Base-by-base conservation (phyloP, 2,329 filamentous ascomycete species). In the Trichoderma gracile region DNA sequence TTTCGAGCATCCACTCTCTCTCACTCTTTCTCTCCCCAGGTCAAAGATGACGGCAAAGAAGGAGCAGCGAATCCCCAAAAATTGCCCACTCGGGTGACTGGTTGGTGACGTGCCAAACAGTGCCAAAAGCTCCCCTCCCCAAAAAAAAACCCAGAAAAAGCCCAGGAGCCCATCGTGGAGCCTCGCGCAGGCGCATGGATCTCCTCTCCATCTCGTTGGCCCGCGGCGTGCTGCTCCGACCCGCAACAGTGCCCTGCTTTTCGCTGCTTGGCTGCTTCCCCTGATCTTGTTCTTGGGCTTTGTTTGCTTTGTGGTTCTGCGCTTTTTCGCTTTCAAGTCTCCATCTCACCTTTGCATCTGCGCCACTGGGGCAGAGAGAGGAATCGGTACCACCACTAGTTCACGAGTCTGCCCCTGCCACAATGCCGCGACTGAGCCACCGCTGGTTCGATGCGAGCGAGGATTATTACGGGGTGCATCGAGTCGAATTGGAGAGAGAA, bases 131-230 rank as follows among this genome's bases (percentile, higher is more conserved):
- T n/a, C n/a, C n/a, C n/a, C n/a, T n/a, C n/a, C n/a, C n/a, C n/a
- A n/a, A n/a, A n/a, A 38, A 14, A 38, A 38, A 8, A 2, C 10
- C 10, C 10, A 14, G 14, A 38, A 19, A 58, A 65, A 45, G 60
- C 46, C 63, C 70, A 69, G 72, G 66, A 74, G 71, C 73, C 73
- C 72, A 73, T 73, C 59, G 69, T 71, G 72, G 73, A 65, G 73
- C 73, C 73, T 74, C 69, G 70, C 68, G 64, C 64, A 57, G 40
- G 58, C 42, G 58, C 68, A 72, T 68, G 70, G 71, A 72, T 72
- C 53, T n/a, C 45, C 43, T 66, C 66, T 65, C 54, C 45, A 42
- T 61, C 55, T 47, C 63, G 40, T 43, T 63, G 65, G 55, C n/a
- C 19, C 38, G 59, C 54, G 59, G 59, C 59, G 50, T 62, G 47